These are phyloP conservation scores for Gloeostereum incarnatum DNA, from an alignment of 768 basidiomycete species.

Conservation along the genomic window DNA sequence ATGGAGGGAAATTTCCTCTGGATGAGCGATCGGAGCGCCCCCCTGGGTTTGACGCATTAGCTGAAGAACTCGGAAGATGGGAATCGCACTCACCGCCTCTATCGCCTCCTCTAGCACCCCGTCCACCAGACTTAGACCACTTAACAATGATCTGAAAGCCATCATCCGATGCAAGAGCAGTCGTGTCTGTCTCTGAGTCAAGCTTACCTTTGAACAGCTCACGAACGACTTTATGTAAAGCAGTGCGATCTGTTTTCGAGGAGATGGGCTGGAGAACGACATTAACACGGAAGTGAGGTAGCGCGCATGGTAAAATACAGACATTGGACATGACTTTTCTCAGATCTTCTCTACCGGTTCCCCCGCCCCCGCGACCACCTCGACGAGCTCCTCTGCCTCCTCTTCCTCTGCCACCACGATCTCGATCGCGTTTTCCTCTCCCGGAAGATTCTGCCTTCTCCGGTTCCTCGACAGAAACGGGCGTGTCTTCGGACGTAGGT, in stretches of 20 bases:
- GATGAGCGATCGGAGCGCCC: conserved; percentile 37
- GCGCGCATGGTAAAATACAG: conserved; percentile 20
- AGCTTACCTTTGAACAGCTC: conserved; percentile 77
- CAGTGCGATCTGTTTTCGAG: conserved; percentile 73
- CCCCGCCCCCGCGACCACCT: conserved; percentile 32
- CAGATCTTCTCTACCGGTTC: conserved; percentile 45
- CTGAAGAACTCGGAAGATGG: neutral
- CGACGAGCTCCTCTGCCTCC: conserved; percentile 22
- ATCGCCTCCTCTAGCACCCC: conserved; percentile 40
- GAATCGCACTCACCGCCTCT: conserved; percentile 25
- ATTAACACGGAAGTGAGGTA: conserved; percentile 8
- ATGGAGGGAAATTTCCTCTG: conserved; percentile 69
- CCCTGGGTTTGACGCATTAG: conserved; percentile 14
- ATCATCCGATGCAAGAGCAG: conserved; percentile 39
- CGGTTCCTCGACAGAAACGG: conserved; percentile 11
- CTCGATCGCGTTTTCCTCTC: conserved; percentile 26
- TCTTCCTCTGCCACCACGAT: conserved; percentile 29
- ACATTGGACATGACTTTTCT: conserved; percentile 81
- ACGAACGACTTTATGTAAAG: conserved; percentile 74
- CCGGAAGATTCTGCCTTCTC: conserved; percentile 18
- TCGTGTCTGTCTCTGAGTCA: conserved; percentile 69
- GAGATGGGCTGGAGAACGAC: conserved; percentile 55
- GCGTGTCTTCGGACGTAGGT: conserved; percentile 15
- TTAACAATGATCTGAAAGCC: conserved; percentile 75
- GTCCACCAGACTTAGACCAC: conserved; percentile 52